Evolutionary conservation across 2,329 filamentous ascomycete species (phyloP), one percentile per base, ranked within the genome.

Genomic region (Fusarium paranaense): DNA sequence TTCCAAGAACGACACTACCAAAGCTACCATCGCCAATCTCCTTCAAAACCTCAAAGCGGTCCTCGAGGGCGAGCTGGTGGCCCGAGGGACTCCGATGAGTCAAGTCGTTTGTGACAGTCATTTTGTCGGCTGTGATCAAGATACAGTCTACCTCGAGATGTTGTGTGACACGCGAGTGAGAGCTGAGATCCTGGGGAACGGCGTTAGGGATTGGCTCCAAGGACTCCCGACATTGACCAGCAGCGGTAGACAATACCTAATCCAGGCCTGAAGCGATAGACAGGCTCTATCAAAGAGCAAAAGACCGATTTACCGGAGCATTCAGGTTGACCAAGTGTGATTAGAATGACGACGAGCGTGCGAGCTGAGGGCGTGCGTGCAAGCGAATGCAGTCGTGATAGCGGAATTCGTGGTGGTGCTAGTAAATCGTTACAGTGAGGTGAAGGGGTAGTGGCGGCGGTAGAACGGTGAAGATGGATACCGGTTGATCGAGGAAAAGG

Each of bases 1-100:
- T 91, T 77, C 96, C 97, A 72, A 99, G 89, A 68, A 94, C 93
- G 74, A 99, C 97, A 81, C 95, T 98, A 69, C 97, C 97, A 82
- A 99, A 99, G 86, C 97, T 98, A 77, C 97, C 97, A 90, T 99
- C 97, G 59, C 97, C 97, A 82, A 99, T 97, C 81, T 99, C 97
- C 85, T 98, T 99, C 81, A 99, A 87, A 64, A 99, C 92, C 84
- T 99, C 96, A 82, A 98, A 99, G 78, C 95, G 92, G 82, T 99
- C 97, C 82, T 98, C 95, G 63, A 99, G 90, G 63, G 91, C 89
- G 85, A 92, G 79, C 85, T 88, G 80, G 82, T 87, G 86, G 65
- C 89, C 86, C 61, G 89, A 86, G 77, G 90, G 89, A 83, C 90
- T 90, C 82, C 93, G 90, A 79, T 92, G 90, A 83, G 92, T 89